Conservation (phyloP, 306 rosid genomes). For the Quercus bicolor region DNA sequence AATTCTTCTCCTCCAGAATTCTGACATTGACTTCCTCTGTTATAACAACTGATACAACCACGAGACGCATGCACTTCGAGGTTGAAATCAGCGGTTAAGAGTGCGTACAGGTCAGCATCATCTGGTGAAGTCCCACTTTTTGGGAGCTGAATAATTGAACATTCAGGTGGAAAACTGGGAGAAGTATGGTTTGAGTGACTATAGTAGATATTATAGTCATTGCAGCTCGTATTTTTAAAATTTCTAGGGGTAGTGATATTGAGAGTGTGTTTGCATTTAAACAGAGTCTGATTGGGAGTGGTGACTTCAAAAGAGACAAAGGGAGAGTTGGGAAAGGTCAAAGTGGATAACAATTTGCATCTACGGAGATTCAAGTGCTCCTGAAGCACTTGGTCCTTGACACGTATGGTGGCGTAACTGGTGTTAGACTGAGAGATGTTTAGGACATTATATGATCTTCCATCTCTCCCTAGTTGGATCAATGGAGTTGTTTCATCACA, state of each 20-base stretch:
- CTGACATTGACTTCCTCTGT: constrained; percentile 9
- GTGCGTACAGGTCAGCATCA: not conserved
- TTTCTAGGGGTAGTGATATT: not conserved
- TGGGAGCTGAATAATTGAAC: constrained; percentile 25
- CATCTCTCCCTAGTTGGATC: constrained; percentile 11
- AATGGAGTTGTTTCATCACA: not conserved
- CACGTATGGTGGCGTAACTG: not conserved
- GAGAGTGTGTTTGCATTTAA: constrained; percentile 3
- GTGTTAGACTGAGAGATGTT: not conserved
- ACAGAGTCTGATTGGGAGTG: not conserved
- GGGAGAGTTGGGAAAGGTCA: constrained; percentile 13
- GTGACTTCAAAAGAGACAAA: not conserved
- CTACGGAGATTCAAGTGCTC: not conserved
- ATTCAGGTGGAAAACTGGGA: not conserved
- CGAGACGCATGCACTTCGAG: not conserved
- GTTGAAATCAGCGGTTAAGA: not conserved
- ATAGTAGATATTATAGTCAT: not conserved
- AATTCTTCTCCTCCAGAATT: not conserved
- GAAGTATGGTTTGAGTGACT: not conserved
- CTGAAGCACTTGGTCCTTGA: not conserved
- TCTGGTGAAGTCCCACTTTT: constrained; percentile 14
- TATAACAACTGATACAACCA: constrained; percentile 24
- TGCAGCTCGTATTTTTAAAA: not conserved
- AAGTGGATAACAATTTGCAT: not conserved
- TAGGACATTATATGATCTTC: not conserved